These are phyloP conservation scores for Xylariaceae sp. DNA, from an alignment of 2,329 filamentous ascomycete genomes.

Conservation along the genomic window DNA sequence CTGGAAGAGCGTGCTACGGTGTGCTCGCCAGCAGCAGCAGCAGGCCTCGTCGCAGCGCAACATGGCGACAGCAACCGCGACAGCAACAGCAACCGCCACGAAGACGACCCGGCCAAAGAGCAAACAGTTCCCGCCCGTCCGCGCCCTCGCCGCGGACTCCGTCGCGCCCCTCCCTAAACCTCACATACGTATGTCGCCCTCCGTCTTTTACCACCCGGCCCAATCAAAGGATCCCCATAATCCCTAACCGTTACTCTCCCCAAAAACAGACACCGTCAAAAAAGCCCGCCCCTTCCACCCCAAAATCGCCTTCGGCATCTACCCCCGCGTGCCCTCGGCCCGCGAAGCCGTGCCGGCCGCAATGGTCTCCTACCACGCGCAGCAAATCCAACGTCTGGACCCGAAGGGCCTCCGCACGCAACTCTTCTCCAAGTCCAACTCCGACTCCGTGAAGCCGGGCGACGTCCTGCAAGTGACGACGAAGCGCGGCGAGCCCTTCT, in stretches of 20 bases:
- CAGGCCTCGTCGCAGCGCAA: constrained; percentile 37
- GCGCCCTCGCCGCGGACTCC: constrained; percentile 4
- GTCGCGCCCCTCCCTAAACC: constrained; percentile 19
- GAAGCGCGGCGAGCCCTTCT: constrained; percentile 76
- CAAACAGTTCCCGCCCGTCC: too few species aligned
- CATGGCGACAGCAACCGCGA: constrained; percentile 40
- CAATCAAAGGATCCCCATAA: neutral
- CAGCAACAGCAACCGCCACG: constrained; percentile 5
- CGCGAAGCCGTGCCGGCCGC: constrained; percentile 58
- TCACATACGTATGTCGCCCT: constrained; percentile 19
- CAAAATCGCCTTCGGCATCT: constrained; percentile 45
- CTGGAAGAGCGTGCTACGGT: constrained; percentile 60
- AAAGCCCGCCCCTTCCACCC: constrained; percentile 24
- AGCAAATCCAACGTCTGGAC: constrained; percentile 72
- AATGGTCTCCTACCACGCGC: constrained; percentile 58
- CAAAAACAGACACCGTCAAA: constrained; percentile 7
- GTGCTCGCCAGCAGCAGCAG: constrained; percentile 47
- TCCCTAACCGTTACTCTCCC: neutral
- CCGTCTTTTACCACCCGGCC: too few species aligned
- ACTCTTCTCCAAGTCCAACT: constrained; percentile 73
- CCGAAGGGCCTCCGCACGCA: constrained; percentile 75
- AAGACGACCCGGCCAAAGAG: too few species aligned
- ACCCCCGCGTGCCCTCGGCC: constrained; percentile 52
- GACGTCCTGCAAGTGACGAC: constrained; percentile 89
- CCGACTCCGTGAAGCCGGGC: constrained; percentile 73